Conservation (phyloP, 2,329 filamentous ascomycete species). For the Capronia epimyces region DNA sequence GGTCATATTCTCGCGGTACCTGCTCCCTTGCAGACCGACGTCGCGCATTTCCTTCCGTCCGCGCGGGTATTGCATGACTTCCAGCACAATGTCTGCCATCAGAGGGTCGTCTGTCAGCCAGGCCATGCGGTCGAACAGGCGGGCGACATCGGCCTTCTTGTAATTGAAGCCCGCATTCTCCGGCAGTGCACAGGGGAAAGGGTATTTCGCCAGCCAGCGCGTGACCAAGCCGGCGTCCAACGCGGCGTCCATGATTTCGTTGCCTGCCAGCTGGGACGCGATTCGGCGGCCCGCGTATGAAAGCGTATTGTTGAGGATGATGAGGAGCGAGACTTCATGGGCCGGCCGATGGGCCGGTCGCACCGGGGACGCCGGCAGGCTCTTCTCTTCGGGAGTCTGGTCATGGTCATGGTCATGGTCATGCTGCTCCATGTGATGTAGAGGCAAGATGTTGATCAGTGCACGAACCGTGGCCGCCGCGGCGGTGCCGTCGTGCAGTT, state of each 20-base stretch:
- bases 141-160: slow-evolving; percentile 37
- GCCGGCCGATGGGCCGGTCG: slow-evolving; percentile 32
- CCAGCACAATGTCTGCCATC: slow-evolving; percentile 42
- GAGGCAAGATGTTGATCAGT: slow-evolving; percentile 25
- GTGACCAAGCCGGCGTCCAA: slow-evolving; percentile 62
- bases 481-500: slow-evolving; percentile 26
- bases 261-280: not conserved
- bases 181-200: slow-evolving; percentile 54
- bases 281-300: slow-evolving; percentile 44
- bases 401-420: no score
- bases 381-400: slow-evolving; percentile 26
- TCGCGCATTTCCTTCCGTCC: slow-evolving; percentile 34
- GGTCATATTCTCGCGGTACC: slow-evolving; percentile 34
- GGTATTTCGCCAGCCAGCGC: slow-evolving; percentile 68
- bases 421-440: slow-evolving; percentile 35
- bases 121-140: slow-evolving; percentile 35
- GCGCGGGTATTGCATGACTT: slow-evolving; percentile 36
- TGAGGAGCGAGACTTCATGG: slow-evolving; percentile 41
- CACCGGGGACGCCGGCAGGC: slow-evolving; percentile 22
- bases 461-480: slow-evolving; percentile 30
- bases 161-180: slow-evolving; percentile 42
- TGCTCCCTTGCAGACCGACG: slow-evolving; percentile 40
- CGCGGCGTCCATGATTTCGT: slow-evolving; percentile 41
- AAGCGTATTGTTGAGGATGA: slow-evolving; percentile 58
- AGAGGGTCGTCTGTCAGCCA: slow-evolving; percentile 41